These are phyloP conservation scores for Clarkia xantiana DNA, from an alignment of 345 rosid species.

Conservation along the genomic window DNA sequence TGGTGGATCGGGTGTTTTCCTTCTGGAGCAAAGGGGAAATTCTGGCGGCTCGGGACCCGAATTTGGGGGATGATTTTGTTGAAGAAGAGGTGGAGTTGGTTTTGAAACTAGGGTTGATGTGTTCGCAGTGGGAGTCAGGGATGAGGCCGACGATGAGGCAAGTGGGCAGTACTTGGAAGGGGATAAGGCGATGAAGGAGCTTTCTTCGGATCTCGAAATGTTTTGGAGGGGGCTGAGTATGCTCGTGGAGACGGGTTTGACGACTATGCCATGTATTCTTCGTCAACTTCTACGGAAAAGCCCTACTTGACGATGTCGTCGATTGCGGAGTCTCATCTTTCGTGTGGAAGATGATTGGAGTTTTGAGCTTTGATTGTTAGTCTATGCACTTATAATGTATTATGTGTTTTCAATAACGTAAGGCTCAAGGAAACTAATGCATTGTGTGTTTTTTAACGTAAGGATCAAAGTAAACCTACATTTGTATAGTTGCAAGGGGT, in stretches of 20 bases:
- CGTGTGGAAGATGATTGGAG: too few species aligned
- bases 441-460: too few species aligned
- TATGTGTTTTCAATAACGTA: too few species aligned
- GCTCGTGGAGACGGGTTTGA: conserved; percentile 25
- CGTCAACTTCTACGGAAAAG: conserved; percentile 27
- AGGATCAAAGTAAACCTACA: too few species aligned
- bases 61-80: conserved; percentile 13
- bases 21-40: conserved; percentile 22
- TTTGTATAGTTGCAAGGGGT: too few species aligned
- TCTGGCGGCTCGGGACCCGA: conserved; percentile 22
- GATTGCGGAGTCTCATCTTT: too few species aligned
- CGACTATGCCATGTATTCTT: conserved; percentile 22
- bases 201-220: conserved; percentile 18
- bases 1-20: conserved; percentile 27
- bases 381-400: too few species aligned
- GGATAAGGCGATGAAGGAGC: not conserved
- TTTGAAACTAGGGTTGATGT: conserved; percentile 26
- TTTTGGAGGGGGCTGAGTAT: conserved; percentile 21
- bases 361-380: too few species aligned
- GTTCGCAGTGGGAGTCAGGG: conserved; percentile 18
- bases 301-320: too few species aligned
- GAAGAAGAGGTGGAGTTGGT: conserved; percentile 28
- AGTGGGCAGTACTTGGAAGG: conserved; percentile 13
- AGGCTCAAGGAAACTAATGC: too few species aligned
- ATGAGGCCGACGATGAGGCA: conserved; percentile 23